Evolutionary conservation across 768 basidiomycete genomes (phyloP).

Genomic region (Amanita thiersii): DNA sequence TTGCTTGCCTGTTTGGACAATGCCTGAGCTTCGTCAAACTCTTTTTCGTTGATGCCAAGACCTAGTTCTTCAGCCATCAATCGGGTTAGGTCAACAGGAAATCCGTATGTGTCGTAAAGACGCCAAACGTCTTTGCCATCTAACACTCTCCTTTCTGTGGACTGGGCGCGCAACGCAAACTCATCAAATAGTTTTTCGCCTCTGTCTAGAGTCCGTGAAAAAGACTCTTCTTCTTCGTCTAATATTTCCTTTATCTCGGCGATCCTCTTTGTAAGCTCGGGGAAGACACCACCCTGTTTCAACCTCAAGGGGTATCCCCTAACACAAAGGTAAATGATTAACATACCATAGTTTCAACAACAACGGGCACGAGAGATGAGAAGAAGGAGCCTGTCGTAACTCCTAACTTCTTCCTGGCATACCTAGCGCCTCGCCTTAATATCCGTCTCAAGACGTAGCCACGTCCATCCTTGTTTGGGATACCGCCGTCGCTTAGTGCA

Average conservation of each 20-base stretch:
- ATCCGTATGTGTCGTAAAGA: constrained; percentile 96
- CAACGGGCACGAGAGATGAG: constrained; percentile 82
- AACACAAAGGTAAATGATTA: neutral
- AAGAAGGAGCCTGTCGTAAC: constrained; percentile 94
- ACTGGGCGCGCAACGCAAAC: constrained; percentile 63
- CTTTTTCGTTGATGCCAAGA: constrained; percentile 74
- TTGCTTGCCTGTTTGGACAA: constrained; percentile 90
- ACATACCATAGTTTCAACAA: constrained; percentile 82
- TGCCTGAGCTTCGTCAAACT: constrained; percentile 85
- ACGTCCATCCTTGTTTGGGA: constrained; percentile 92
- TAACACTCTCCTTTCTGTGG: constrained; percentile 56
- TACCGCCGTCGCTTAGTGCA: constrained; percentile 92
- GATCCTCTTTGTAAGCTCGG: constrained; percentile 79
- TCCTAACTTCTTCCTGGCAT: constrained; percentile 89
- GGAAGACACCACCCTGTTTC: constrained; percentile 75
- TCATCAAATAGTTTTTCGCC: constrained; percentile 95
- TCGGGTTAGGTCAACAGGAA: constrained; percentile 92
- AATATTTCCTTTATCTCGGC: constrained; percentile 90
- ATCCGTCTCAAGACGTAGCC: constrained; percentile 97
- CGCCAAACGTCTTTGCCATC: constrained; percentile 94
- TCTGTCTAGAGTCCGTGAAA: constrained; percentile 93
- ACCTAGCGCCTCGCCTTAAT: constrained; percentile 88
- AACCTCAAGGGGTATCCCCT: constrained; percentile 5
- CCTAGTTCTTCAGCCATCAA: constrained; percentile 96
- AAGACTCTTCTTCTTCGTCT: constrained; percentile 96